phyloP scores from a whole-genome alignment of 495 filamentous ascomycete genomes.

The Alectoria sarmentosa region DNA sequence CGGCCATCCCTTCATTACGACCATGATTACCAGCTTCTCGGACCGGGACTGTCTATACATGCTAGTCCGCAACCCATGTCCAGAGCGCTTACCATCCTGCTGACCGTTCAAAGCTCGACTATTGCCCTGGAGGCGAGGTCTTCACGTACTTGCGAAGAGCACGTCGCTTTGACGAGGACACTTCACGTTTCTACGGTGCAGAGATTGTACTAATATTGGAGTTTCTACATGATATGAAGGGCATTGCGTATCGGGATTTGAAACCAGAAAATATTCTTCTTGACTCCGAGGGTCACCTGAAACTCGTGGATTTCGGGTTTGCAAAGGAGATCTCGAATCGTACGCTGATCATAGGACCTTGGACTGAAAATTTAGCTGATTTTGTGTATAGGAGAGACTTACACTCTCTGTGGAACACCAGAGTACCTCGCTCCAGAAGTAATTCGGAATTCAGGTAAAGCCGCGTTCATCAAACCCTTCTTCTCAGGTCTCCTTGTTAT shows the following conservation, averaged over 20 bases:
- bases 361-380: not conserved
- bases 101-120: constrained; percentile 56
- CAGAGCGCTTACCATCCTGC: constrained; percentile 17
- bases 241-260: constrained; percentile 88
- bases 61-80: constrained; percentile 52
- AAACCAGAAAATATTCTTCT: constrained; percentile 96
- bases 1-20: constrained; percentile 93
- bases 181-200: constrained; percentile 87
- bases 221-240: constrained; percentile 75
- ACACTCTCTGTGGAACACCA: constrained; percentile 92
- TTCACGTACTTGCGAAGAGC: constrained; percentile 87
- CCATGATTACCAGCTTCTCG: constrained; percentile 82
- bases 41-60: constrained; percentile 87
- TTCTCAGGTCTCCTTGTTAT: constrained; percentile 11
- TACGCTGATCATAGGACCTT: constrained; percentile 29
- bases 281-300: constrained; percentile 88
- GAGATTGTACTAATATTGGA: constrained; percentile 92
- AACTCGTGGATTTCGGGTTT: constrained; percentile 97
- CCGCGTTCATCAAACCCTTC: constrained; percentile 11
- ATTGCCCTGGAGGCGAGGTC: constrained; percentile 89
- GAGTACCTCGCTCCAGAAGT: constrained; percentile 97
- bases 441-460: constrained; percentile 71
- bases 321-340: constrained; percentile 70
- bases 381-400: constrained; percentile 62
- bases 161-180: constrained; percentile 77